These are phyloP conservation scores for Globisporangium parvum DNA, from an alignment of 352 stramenopile genomes.

Conservation along the genomic window DNA sequence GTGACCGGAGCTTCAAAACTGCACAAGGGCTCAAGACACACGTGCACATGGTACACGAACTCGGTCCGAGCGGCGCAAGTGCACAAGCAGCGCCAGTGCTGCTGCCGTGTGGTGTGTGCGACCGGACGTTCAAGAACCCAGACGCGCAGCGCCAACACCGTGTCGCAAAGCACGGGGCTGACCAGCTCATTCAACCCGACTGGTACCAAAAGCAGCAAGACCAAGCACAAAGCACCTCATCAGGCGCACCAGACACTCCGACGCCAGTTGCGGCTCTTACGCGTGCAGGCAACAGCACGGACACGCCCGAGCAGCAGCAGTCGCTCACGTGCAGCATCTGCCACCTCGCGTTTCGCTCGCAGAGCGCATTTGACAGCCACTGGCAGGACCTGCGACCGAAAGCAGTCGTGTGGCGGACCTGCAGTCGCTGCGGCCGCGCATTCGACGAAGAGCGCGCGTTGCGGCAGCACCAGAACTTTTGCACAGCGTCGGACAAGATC, in stretches of 20 bases:
- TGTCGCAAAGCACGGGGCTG: constrained; percentile 76
- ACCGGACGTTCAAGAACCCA: constrained; percentile 69
- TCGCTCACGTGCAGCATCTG: constrained; percentile 31
- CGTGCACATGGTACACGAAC: constrained; percentile 81
- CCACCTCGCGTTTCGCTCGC: constrained; percentile 20
- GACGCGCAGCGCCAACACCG: constrained; percentile 68
- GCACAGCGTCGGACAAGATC: constrained; percentile 6
- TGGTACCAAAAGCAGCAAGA: constrained; percentile 51
- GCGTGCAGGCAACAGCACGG: neutral
- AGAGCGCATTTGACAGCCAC: constrained; percentile 26
- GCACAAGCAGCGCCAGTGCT: constrained; percentile 10
- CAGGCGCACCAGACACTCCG: too few species aligned
- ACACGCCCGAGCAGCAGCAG: neutral
- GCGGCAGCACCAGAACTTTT: constrained; percentile 78
- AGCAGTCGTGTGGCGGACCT: constrained; percentile 21
- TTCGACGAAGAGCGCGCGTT: constrained; percentile 71
- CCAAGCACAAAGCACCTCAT: constrained; percentile 5
- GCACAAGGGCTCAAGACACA: constrained; percentile 69
- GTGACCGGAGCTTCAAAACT: constrained; percentile 63
- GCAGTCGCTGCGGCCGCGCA: constrained; percentile 31
- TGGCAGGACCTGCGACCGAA: constrained; percentile 33
- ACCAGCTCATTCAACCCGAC: constrained; percentile 72
- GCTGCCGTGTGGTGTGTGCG: constrained; percentile 38
- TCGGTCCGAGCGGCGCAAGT: constrained; percentile 19
- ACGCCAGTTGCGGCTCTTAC: neutral